Percentiles rank a stretch among this genome's conserved stretches.
Conservation (phyloP, 2,329 filamentous ascomycete genomes). For the Colletotrichum caudatum region DNA sequence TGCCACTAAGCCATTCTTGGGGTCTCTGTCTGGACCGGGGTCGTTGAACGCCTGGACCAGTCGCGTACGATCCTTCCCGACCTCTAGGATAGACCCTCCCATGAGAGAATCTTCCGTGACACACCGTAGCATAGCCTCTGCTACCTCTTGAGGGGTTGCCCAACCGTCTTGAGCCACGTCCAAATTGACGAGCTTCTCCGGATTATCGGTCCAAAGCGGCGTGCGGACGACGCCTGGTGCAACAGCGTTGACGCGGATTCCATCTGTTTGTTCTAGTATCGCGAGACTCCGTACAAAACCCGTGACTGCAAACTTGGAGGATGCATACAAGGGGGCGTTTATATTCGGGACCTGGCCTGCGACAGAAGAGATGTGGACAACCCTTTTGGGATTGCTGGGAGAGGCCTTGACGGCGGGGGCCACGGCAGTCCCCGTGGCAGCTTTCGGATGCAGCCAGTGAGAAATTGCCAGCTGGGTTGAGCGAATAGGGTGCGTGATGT, state of each 20-base stretch:
- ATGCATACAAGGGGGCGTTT: conserved; percentile 53
- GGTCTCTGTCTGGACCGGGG: conserved; percentile 52
- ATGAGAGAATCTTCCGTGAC: conserved; percentile 50
- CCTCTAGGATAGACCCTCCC: conserved; percentile 58
- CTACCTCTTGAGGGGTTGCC: conserved; percentile 58
- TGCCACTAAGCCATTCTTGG: conserved; percentile 46
- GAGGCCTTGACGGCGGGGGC: conserved; percentile 41
- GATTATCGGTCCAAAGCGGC: conserved; percentile 59
- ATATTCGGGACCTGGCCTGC: conserved; percentile 53
- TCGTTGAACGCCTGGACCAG: conserved; percentile 53
- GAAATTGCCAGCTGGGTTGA: conserved; percentile 55
- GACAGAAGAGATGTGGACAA: conserved; percentile 54
- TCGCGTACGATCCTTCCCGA: conserved; percentile 50
- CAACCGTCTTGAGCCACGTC: conserved; percentile 52
- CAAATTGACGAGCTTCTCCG: conserved; percentile 56
- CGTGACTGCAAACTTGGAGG: conserved; percentile 54
- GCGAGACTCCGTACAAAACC: conserved; percentile 58
- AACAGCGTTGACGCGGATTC: conserved; percentile 57
- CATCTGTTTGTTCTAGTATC: conserved; percentile 48
- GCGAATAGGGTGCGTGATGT: conserved; percentile 57
- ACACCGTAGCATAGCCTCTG: conserved; percentile 57
- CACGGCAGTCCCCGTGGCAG: conserved; percentile 2
- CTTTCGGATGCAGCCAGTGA: conserved; percentile 51
- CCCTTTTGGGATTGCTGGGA: conserved; percentile 49
- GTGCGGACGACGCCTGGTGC: conserved; percentile 59